Base-by-base conservation (phyloP, 805 yeast species). In the Pichia ethanolica region DNA sequence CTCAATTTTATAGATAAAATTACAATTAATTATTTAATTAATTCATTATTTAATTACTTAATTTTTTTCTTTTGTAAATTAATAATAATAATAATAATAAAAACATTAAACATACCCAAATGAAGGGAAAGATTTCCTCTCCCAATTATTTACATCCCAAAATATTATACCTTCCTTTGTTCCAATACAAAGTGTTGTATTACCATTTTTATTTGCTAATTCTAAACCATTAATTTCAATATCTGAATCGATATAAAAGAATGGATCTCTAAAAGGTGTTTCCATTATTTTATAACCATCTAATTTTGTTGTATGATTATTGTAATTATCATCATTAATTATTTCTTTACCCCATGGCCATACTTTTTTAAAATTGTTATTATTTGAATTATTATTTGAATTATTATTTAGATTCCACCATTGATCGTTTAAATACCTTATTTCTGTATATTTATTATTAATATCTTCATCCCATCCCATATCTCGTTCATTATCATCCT, bases 1-100 rank as follows among this genome's bases (percentile, higher is more conserved):
- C 99, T 0, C 98, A 89, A 56, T 93, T 90, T 66, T 93, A 93
- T 68, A 82, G 97, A 57, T 91, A 67, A 59, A 9, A 39, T 25
- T 20, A n/a, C n/a, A 35, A 5, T 28, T 6, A 28, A 28, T 8
- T 6, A 28, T 28, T 28, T 28, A 6, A 28, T 28, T 28, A 6
- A 28, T 28, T 28, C 32, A 28, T n/a, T n/a, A n/a, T n/a, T n/a
- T n/a, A n/a, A n/a, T n/a, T n/a, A n/a, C n/a, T n/a, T n/a, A n/a
- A n/a, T n/a, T n/a, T n/a, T n/a, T n/a, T n/a, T n/a, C n/a, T n/a
- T n/a, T 28, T 28, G 32, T 28, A 28, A 5, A 28, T 28, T n/a
- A n/a, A n/a, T n/a, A n/a, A n/a, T n/a, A n/a, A n/a, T n/a, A n/a
- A n/a, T n/a, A n/a, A n/a, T n/a, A n/a, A n/a, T 11, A 14, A 30